Conservation (phyloP, 768 basidiomycete genomes). For the Termitomyces sp. region DNA sequence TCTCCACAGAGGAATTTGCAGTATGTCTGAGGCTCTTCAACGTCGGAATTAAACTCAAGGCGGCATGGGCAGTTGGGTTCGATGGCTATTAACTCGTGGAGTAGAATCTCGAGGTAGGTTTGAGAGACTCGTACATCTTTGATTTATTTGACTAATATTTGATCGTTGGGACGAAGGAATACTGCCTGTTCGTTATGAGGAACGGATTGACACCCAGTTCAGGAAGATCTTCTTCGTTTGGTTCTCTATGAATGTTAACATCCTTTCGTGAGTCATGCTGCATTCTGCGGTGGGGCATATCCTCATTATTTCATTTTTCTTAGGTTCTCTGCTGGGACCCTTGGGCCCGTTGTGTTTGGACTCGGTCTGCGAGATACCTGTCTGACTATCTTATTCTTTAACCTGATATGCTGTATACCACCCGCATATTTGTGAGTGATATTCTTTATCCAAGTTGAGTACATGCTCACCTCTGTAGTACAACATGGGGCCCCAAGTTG, state of each 20-base stretch:
- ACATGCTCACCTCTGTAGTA: slow-evolving; percentile 21
- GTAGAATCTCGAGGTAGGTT: slow-evolving; percentile 34
- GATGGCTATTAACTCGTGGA: slow-evolving; percentile 24
- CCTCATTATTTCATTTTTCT: not conserved
- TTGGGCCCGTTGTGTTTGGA: slow-evolving; percentile 60
- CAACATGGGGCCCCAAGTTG: slow-evolving; percentile 79
- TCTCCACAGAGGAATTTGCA: not conserved
- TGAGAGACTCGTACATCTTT: not conserved
- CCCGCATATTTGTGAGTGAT: slow-evolving; percentile 59
- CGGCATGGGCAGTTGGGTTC: slow-evolving; percentile 13
- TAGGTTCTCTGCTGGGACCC: slow-evolving; percentile 66
- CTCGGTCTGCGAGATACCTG: slow-evolving; percentile 63
- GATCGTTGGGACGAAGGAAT: slow-evolving; percentile 37
- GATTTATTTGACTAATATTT: not conserved
- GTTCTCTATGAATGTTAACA: slow-evolving; percentile 73
- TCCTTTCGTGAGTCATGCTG: slow-evolving; percentile 44
- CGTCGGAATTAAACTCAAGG: not conserved
- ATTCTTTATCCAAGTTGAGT: not conserved
- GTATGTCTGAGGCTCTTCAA: not conserved
- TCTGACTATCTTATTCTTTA: slow-evolving; percentile 67
- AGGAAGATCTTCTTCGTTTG: slow-evolving; percentile 76
- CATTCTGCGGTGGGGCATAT: not conserved
- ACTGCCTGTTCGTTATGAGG: slow-evolving; percentile 52
- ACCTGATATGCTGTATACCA: slow-evolving; percentile 53
- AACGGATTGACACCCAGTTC: slow-evolving; percentile 59